phyloP scores from a whole-genome alignment of 495 filamentous ascomycete species.

The Aspergillus egyptiacus region DNA sequence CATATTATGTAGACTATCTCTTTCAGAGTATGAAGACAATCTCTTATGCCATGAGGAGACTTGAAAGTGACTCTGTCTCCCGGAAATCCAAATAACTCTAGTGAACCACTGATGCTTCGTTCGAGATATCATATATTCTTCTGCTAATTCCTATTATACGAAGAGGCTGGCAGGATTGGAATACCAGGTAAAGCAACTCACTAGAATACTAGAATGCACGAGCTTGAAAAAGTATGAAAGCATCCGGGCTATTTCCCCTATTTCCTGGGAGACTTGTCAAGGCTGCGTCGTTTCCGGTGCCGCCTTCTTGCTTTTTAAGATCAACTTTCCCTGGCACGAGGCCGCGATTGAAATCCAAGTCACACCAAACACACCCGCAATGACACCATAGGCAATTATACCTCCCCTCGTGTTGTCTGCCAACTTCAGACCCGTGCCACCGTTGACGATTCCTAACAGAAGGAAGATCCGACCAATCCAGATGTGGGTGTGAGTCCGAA shows the following conservation, averaged over 20 bases:
- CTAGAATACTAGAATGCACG: background rate
- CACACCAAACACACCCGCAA: conserved; percentile 10
- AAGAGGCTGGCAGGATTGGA: background rate
- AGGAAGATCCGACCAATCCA: conserved; percentile 13
- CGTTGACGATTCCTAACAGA: conserved; percentile 14
- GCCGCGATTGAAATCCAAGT: conserved; percentile 2
- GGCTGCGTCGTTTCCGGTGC: background rate
- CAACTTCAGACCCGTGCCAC: conserved; percentile 10
- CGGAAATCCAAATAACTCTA: conserved; percentile 29
- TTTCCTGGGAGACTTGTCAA: background rate
- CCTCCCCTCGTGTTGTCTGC: conserved; percentile 8
- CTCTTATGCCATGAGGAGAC: conserved; percentile 39
- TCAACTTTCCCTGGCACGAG: conserved; percentile 5
- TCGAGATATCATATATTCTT: background rate
- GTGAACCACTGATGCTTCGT: background rate
- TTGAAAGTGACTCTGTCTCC: conserved; percentile 32
- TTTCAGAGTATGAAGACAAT: conserved; percentile 43
- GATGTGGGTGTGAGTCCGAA: conserved; percentile 12
- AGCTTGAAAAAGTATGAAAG: background rate
- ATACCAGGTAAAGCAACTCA: background rate
- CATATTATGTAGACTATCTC: conserved; percentile 42
- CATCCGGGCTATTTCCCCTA: background rate
- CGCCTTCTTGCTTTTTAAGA: conserved; percentile 3
- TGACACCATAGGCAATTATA: conserved; percentile 10
- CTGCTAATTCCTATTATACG: background rate